These are phyloP conservation scores for Phialemonium atrogriseum DNA, from an alignment of 2,329 filamentous ascomycete genomes.

Conservation along the genomic window DNA sequence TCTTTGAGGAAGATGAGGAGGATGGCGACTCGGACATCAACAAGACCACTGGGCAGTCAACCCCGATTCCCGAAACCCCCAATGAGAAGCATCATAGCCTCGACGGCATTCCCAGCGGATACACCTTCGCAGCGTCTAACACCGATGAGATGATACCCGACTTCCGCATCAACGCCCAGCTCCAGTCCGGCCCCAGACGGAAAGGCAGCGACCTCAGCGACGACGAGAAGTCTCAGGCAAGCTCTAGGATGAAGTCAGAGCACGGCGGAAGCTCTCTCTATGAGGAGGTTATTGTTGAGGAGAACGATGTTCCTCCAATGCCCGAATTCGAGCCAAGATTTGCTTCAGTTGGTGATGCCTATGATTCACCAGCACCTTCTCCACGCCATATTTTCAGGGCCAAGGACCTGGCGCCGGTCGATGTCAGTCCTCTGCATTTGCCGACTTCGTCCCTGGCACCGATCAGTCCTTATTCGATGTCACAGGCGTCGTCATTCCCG, in stretches of 20 bases:
- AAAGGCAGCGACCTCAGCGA: slow-evolving; percentile 40
- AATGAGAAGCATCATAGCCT: neutral
- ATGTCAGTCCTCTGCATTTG: slow-evolving; percentile 37
- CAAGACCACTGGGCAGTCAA: slow-evolving; percentile 23
- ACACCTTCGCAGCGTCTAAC: slow-evolving; percentile 2
- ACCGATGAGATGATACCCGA: neutral
- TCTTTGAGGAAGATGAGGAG: slow-evolving; percentile 79
- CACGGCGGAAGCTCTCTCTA: slow-evolving; percentile 41
- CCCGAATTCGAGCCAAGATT: slow-evolving; percentile 8
- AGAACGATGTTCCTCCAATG: slow-evolving; percentile 20
- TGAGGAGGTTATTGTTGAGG: slow-evolving; percentile 43
- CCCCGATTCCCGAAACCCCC: slow-evolving; percentile 25
- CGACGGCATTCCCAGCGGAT: slow-evolving; percentile 11
- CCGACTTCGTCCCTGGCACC: slow-evolving; percentile 37
- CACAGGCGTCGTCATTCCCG: slow-evolving; percentile 56
- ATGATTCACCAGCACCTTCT: slow-evolving; percentile 36
- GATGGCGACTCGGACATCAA: slow-evolving; percentile 39
- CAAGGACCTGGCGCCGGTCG: slow-evolving; percentile 41
- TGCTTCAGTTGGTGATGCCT: slow-evolving; percentile 21
- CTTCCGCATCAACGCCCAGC: slow-evolving; percentile 18
- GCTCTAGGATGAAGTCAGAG: slow-evolving; percentile 36
- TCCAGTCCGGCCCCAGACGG: no score
- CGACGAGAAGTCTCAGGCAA: slow-evolving; percentile 24
- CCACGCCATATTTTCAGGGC: slow-evolving; percentile 30
- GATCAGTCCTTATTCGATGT: slow-evolving; percentile 58